These are phyloP conservation scores for Venturia carpophila DNA, from an alignment of 2,329 filamentous ascomycete species.

Conservation along the genomic window DNA sequence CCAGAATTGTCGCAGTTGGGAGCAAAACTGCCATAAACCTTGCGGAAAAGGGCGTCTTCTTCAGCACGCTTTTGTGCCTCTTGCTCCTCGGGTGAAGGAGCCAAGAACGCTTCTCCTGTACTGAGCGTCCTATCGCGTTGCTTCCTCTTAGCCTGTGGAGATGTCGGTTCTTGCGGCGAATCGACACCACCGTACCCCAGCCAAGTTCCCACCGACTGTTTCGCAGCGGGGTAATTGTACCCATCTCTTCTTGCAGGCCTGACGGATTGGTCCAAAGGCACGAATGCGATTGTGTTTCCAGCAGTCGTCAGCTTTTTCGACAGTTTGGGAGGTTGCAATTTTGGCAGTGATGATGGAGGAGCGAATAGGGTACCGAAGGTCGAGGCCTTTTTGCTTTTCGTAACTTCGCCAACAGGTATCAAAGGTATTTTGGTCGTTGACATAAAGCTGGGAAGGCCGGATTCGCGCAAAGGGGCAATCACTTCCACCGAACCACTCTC, in stretches of 20 bases:
- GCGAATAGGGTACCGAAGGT: conserved; percentile 69
- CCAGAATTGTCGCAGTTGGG: conserved; percentile 66
- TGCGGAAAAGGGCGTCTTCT: conserved; percentile 66
- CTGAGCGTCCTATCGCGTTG: conserved; percentile 67
- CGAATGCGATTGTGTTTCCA: conserved; percentile 43
- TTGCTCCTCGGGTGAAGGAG: conserved; percentile 32
- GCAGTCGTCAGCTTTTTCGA: conserved; percentile 49
- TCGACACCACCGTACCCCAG: conserved; percentile 46
- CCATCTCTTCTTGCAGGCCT: conserved; percentile 34
- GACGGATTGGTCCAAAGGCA: conserved; percentile 46
- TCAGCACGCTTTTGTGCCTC: conserved; percentile 49
- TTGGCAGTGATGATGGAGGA: conserved; percentile 56
- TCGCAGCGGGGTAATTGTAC: conserved; percentile 58
- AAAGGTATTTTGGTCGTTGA: conserved; percentile 59
- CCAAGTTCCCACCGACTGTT: conserved; percentile 60
- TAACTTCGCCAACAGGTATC: conserved; percentile 30
- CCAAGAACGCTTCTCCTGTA: conserved; percentile 52
- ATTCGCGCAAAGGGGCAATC: conserved; percentile 50
- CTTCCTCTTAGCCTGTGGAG: conserved; percentile 57
- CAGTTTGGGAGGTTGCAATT: conserved; percentile 63
- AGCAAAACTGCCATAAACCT: conserved; percentile 73
- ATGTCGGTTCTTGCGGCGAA: conserved; percentile 39
- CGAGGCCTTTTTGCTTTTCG: conserved; percentile 47
- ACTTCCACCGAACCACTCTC: conserved; percentile 37
- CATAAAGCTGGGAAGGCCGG: conserved; percentile 65